phyloP scores from a whole-genome alignment of 495 filamentous ascomycete genomes.

The Diplogelasinospora grovesii region DNA sequence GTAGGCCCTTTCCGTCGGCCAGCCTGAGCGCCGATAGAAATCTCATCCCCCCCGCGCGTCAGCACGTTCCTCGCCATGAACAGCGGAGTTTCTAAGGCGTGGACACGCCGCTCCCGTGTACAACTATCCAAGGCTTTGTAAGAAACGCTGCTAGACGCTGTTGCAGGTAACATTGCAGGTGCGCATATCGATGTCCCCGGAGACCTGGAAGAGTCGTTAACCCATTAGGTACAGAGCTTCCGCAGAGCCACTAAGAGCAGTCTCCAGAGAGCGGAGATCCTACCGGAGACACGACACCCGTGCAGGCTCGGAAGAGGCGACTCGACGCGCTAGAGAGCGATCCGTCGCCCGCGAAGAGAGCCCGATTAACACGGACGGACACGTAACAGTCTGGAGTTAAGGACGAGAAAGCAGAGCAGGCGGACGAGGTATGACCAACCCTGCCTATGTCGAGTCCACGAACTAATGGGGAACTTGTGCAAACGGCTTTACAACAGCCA shows the following conservation, averaged over 20 bases:
- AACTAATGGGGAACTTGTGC: constrained; percentile 10
- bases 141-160: constrained; percentile 15
- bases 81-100: constrained; percentile 15
- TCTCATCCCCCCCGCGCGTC: constrained; percentile 1
- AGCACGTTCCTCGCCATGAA: constrained; percentile 15
- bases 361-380: constrained; percentile 16
- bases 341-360: constrained; percentile 17
- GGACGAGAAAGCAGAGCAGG: constrained; percentile 17
- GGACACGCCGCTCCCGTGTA: constrained; percentile 10
- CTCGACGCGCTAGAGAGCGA: constrained; percentile 14
- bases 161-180: constrained; percentile 12
- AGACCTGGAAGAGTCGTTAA: constrained; percentile 7
- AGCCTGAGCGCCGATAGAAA: constrained; percentile 10
- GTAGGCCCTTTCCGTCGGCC: constrained; percentile 12
- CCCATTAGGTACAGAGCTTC: constrained; percentile 16
- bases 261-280: constrained; percentile 8
- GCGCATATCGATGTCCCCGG: constrained; percentile 6
- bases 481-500: constrained; percentile 20
- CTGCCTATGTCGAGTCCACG: constrained; percentile 9
- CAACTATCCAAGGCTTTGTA: constrained; percentile 14
- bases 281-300: constrained; percentile 9
- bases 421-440: constrained; percentile 14
- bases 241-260: constrained; percentile 12
- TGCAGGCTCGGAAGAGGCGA: constrained; percentile 12
- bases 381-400: constrained; percentile 14